phyloP scores from a whole-genome alignment of 345 rosid genomes.

The Combretum micranthum region DNA sequence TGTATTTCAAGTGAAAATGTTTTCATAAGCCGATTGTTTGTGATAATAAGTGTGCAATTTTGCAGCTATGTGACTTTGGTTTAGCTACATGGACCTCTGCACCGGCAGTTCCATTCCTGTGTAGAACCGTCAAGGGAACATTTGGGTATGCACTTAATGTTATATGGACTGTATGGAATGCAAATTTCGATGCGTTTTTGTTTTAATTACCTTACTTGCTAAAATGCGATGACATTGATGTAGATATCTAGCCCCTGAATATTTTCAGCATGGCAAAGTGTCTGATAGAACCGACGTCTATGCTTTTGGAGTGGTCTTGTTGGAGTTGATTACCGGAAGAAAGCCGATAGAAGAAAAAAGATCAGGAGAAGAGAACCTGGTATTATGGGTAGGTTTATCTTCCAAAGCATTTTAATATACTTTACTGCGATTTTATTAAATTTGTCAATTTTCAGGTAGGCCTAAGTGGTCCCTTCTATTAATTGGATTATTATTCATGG shows the following conservation, averaged over 20 bases:
- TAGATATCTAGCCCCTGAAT: slow-evolving; percentile 94
- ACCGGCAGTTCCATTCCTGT: slow-evolving; percentile 80
- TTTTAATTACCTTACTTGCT: too few species aligned
- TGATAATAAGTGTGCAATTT: background rate
- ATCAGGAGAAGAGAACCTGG: slow-evolving; percentile 90
- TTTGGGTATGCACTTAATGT: slow-evolving; percentile 52
- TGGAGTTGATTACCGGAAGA: slow-evolving; percentile 80
- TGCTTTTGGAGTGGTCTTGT: slow-evolving; percentile 87
- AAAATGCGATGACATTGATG: background rate
- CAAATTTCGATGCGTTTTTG: too few species aligned
- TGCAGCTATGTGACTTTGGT: slow-evolving; percentile 92
- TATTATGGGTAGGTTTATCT: slow-evolving; percentile 66
- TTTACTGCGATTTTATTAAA: too few species aligned
- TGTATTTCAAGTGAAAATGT: background rate
- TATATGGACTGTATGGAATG: too few species aligned
- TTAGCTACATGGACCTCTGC: slow-evolving; percentile 94
- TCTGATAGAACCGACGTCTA: slow-evolving; percentile 92
- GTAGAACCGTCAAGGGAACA: slow-evolving; percentile 97
- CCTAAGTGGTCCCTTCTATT: too few species aligned
- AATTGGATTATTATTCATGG: too few species aligned
- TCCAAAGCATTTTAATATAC: too few species aligned
- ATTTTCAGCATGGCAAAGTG: slow-evolving; percentile 95
- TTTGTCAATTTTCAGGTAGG: too few species aligned
- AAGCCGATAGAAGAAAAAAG: slow-evolving; percentile 82
- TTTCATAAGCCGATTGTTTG: too few species aligned